phyloP scores from a whole-genome alignment of 306 rosid genomes.

The Begonia fuchsioides region DNA sequence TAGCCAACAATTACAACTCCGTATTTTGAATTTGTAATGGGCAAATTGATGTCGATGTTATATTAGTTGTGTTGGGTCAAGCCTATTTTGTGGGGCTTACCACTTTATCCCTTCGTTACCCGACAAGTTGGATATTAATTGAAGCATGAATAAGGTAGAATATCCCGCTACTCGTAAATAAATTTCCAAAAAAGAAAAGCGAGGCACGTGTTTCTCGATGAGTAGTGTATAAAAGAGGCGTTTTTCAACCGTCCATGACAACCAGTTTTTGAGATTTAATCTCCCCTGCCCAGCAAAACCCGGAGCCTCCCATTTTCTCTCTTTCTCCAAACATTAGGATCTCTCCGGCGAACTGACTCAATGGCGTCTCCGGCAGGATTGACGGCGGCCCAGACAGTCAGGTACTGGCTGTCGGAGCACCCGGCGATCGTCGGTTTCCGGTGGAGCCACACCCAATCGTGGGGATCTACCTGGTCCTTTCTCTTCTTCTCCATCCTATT shows the following conservation, averaged over 20 bases:
- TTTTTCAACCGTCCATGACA: neutral
- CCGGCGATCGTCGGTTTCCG: conserved; percentile 72
- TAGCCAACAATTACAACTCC: too few relatives aligned
- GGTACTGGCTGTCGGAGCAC: conserved; percentile 84
- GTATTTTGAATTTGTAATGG: too few relatives aligned
- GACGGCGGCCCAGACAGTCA: conserved; percentile 22
- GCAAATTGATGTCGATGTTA: too few relatives aligned
- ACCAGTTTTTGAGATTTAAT: neutral
- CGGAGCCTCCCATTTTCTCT: too few relatives aligned
- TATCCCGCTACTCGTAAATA: too few relatives aligned
- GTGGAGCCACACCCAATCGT: conserved; percentile 54
- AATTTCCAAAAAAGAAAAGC: too few relatives aligned
- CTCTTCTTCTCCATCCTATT: conserved; percentile 44
- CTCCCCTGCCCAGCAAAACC: neutral
- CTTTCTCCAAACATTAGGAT: too few relatives aligned
- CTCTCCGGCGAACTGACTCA: conserved; percentile 7
- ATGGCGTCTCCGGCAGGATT: conserved; percentile 7
- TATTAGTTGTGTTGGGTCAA: too few relatives aligned
- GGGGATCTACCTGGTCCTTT: conserved; percentile 90
- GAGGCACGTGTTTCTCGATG: neutral
- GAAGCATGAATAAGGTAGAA: too few relatives aligned
- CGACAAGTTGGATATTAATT: too few relatives aligned
- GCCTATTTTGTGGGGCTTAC: too few relatives aligned
- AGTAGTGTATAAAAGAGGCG: neutral
- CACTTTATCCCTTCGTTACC: too few relatives aligned